phyloP scores from a whole-genome alignment of 1,284 basidiomycete genomes.

The Cryptococcus hybrid region DNA sequence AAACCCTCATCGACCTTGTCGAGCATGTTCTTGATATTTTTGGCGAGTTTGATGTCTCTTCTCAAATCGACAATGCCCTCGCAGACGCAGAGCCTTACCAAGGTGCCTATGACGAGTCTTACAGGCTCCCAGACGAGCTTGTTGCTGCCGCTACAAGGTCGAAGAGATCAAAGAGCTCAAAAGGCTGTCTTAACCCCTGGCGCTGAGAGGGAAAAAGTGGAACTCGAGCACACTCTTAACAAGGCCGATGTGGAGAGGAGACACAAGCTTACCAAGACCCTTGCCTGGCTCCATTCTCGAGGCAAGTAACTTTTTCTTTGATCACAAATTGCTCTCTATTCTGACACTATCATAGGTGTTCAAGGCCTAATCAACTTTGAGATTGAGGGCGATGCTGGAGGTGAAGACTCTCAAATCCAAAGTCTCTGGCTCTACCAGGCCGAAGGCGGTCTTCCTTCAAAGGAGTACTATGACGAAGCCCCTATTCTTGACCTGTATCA shows the following conservation, averaged over 20 bases:
- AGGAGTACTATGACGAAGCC: conserved; percentile 90
- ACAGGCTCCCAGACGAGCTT: conserved; percentile 33
- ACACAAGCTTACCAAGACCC: conserved; percentile 57
- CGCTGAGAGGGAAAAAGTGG: conserved; percentile 1
- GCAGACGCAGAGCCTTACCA: conserved; percentile 23
- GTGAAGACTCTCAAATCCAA: conserved; percentile 83
- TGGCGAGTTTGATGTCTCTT: conserved; percentile 41
- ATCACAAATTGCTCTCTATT: background rate
- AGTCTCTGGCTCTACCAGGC: conserved; percentile 83
- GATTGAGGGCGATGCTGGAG: conserved; percentile 81
- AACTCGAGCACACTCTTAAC: background rate
- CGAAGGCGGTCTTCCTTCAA: conserved; percentile 80
- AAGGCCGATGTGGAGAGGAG: conserved; percentile 57
- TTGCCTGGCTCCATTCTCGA: conserved; percentile 83
- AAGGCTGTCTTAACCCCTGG: conserved; percentile 28
- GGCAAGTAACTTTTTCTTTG: conserved; percentile 57
- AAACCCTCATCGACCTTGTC: conserved; percentile 50
- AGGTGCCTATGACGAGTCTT: conserved; percentile 32
- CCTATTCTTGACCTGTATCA: conserved; percentile 68
- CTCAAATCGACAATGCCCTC: conserved; percentile 17
- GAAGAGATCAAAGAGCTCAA: conserved; percentile 9
- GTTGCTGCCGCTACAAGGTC: conserved; percentile 12
- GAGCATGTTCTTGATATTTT: conserved; percentile 45
- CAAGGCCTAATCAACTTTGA: conserved; percentile 71
- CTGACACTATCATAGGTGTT: conserved; percentile 58